Conservation (phyloP, 495 filamentous ascomycete genomes). For the Pseudomonodictys pantanalensis region DNA sequence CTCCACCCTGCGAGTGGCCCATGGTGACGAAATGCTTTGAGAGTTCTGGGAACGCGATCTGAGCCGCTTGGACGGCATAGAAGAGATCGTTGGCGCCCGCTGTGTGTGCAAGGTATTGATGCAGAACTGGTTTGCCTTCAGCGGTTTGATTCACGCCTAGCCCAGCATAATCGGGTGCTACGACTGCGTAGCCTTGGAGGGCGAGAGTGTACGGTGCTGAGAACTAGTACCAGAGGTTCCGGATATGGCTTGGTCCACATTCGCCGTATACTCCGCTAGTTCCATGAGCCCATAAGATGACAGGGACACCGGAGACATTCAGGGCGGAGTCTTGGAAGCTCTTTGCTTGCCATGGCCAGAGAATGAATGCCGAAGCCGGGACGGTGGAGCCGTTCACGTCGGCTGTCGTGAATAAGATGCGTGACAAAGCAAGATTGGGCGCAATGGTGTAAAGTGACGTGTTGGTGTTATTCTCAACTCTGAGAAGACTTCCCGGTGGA, state of each 20-base stretch:
- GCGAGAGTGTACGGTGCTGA: slow-evolving; percentile 48
- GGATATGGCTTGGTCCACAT: slow-evolving; percentile 48
- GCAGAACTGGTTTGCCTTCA: slow-evolving; percentile 41
- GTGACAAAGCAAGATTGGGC: too few relatives aligned
- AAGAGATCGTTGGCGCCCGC: slow-evolving; percentile 47
- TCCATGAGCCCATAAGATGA: slow-evolving; percentile 55
- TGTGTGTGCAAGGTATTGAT: slow-evolving; percentile 44
- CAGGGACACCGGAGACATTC: slow-evolving; percentile 26
- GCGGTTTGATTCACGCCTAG: slow-evolving; percentile 47
- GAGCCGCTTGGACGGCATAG: slow-evolving; percentile 48
- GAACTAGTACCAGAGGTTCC: slow-evolving; percentile 48
- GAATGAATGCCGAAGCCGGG: too few relatives aligned
- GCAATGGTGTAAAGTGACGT: too few relatives aligned
- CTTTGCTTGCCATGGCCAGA: too few relatives aligned
- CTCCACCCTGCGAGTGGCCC: slow-evolving; percentile 50
- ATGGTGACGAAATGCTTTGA: slow-evolving; percentile 43
- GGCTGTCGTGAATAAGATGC: too few relatives aligned
- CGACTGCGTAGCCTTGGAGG: slow-evolving; percentile 51
- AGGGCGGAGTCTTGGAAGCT: too few relatives aligned
- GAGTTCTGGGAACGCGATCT: slow-evolving; percentile 41
- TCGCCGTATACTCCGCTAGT: slow-evolving; percentile 49
- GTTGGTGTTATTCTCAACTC: too few relatives aligned
- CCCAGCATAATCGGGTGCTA: slow-evolving; percentile 58
- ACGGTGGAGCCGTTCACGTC: too few relatives aligned
- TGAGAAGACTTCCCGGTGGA: too few relatives aligned